Evolutionary conservation across 345 rosid genomes (phyloP).

Genomic region (Euphorbia pulcherrima): DNA sequence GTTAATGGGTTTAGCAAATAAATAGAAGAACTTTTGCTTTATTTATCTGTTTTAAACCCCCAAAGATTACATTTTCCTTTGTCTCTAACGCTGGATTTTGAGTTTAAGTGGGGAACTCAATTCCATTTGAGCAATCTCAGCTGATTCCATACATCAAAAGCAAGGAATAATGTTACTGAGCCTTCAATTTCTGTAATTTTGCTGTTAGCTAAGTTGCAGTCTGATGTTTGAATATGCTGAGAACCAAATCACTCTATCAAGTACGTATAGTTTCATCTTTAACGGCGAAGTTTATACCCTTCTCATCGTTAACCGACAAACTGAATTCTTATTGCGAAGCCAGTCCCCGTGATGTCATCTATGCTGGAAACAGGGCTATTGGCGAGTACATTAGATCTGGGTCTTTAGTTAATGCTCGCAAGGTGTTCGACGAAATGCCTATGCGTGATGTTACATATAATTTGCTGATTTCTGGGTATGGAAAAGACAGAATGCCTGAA

Average conservation of each 20-base stretch:
- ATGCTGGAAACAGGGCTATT: constrained; percentile 40
- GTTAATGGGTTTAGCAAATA: neutral
- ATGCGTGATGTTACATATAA: constrained; percentile 59
- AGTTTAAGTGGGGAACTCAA: neutral
- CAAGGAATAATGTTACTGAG: too few species aligned
- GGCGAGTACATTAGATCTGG: constrained; percentile 41
- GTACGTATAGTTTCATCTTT: constrained; percentile 35
- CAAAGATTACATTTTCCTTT: too few species aligned
- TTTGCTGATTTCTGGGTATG: constrained; percentile 55
- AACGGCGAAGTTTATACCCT: constrained; percentile 17
- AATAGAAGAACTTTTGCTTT: neutral
- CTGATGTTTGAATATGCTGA: constrained; percentile 29
- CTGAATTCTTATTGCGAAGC: constrained; percentile 33
- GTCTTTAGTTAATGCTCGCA: constrained; percentile 37
- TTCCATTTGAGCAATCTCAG: neutral
- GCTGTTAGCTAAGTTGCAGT: neutral
- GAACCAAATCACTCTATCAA: constrained; percentile 24
- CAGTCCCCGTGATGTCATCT: constrained; percentile 24
- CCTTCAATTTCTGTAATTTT: neutral
- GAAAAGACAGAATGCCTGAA: constrained; percentile 33
- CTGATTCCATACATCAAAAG: too few species aligned
- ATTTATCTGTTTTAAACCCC: neutral
- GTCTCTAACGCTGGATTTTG: too few species aligned
- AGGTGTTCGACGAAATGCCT: constrained; percentile 55
- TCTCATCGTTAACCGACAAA: constrained; percentile 12